Evolutionary conservation across 75 land plant genomes (phyloP).

Genomic region (Cupressus sempervirens): DNA sequence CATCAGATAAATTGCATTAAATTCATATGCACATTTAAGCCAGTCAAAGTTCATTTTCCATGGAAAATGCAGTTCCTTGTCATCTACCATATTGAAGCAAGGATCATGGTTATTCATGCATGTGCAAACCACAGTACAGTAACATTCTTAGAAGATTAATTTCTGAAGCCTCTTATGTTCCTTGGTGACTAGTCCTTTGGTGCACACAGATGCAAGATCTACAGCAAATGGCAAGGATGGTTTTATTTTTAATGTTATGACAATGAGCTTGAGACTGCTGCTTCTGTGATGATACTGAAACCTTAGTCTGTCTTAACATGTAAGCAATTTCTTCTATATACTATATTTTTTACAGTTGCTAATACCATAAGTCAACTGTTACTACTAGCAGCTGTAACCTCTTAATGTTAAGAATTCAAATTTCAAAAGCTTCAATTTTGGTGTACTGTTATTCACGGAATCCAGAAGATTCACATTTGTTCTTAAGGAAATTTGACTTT

Average conservation of each 20-base stretch:
- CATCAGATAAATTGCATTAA: neutral
- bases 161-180: neutral
- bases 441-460: no score
- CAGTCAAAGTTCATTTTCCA: neutral
- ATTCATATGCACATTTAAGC: neutral
- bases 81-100: neutral
- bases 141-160: neutral
- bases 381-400: neutral
- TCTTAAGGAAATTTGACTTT: neutral
- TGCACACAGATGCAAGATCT: neutral
- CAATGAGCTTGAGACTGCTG: neutral
- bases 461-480: no score
- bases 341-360: neutral
- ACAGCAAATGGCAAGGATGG: neutral
- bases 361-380: neutral
- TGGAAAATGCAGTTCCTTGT: neutral
- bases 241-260: neutral
- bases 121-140: neutral
- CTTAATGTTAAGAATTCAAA: neutral
- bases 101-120: neutral
- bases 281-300: neutral
- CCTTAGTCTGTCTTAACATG: neutral
- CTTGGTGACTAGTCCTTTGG: neutral
- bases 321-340: neutral
- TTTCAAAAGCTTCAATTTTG: neutral